phyloP scores from a whole-genome alignment of 2,329 filamentous ascomycete genomes.

The Microcyclospora pomicola region DNA sequence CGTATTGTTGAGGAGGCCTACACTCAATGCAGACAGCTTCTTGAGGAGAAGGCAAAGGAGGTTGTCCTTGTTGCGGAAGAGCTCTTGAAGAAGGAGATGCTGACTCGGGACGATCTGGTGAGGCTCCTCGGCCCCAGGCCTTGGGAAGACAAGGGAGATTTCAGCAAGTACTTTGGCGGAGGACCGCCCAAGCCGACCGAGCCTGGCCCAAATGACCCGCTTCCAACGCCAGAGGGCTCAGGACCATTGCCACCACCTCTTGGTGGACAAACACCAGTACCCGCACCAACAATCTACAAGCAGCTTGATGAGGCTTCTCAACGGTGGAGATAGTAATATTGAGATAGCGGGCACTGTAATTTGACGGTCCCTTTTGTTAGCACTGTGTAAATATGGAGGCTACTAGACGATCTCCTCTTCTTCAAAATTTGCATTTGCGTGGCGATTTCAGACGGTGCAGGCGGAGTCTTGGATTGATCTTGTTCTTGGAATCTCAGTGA shows the following conservation, averaged over 20 bases:
- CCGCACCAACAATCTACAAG: conserved; percentile 18
- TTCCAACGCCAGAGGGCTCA: background rate
- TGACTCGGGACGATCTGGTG: conserved; percentile 84
- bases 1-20: conserved; percentile 88
- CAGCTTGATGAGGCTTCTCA: conserved; percentile 10
- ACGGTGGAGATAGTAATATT: conserved; percentile 3
- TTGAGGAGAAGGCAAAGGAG: conserved; percentile 75
- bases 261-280: conserved; percentile 8
- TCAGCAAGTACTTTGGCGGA: conserved; percentile 74
- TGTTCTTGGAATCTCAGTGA: no score
- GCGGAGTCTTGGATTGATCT: no score
- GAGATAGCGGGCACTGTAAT: no score
- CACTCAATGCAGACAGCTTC: conserved; percentile 70
- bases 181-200: conserved; percentile 11
- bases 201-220: conserved; percentile 1
- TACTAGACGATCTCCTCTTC: no score
- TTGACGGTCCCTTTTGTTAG: no score
- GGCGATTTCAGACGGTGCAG: no score
- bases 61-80: conserved; percentile 87
- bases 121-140: conserved; percentile 71
- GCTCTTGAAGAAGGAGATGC: conserved; percentile 77
- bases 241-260: conserved; percentile 11
- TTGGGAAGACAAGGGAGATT: conserved; percentile 75
- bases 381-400: no score
- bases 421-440: no score